These are phyloP conservation scores for Trichosporon faecale DNA, from an alignment of 1,284 basidiomycete species.

Conservation along the genomic window DNA sequence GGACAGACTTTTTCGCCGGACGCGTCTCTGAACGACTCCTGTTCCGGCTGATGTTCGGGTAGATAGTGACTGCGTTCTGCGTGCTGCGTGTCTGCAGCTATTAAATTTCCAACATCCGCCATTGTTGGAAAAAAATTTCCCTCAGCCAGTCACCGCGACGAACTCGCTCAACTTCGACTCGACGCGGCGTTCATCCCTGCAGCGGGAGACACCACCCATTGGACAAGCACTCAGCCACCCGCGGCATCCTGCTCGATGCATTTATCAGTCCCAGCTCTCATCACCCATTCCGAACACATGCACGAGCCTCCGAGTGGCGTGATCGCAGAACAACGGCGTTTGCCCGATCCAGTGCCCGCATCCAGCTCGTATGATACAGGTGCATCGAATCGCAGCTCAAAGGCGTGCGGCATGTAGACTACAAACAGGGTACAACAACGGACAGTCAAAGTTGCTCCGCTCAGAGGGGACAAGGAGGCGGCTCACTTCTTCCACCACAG, in stretches of 20 bases:
- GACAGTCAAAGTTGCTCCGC: background rate
- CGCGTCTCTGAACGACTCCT: background rate
- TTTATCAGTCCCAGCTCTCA: background rate
- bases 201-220: background rate
- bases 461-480: background rate
- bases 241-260: background rate
- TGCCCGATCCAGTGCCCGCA: background rate
- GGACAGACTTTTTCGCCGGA: background rate
- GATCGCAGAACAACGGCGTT: background rate
- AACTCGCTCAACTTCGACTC: background rate
- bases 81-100: background rate
- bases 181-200: background rate
- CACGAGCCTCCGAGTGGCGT: background rate
- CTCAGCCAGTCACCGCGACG: background rate
- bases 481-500: conserved; percentile 1
- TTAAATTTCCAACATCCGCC: background rate
- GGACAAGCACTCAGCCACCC: background rate
- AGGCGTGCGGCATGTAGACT: background rate
- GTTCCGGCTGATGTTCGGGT: background rate
- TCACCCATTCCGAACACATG: background rate
- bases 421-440: background rate
- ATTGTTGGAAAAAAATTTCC: conserved; percentile 1
- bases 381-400: too few species aligned
- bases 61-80: background rate
- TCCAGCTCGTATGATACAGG: background rate